Evolutionary conservation across 805 yeast genomes (phyloP), one percentile per base, ranked within the genome.

Genomic region (Teunomyces tritomae): DNA sequence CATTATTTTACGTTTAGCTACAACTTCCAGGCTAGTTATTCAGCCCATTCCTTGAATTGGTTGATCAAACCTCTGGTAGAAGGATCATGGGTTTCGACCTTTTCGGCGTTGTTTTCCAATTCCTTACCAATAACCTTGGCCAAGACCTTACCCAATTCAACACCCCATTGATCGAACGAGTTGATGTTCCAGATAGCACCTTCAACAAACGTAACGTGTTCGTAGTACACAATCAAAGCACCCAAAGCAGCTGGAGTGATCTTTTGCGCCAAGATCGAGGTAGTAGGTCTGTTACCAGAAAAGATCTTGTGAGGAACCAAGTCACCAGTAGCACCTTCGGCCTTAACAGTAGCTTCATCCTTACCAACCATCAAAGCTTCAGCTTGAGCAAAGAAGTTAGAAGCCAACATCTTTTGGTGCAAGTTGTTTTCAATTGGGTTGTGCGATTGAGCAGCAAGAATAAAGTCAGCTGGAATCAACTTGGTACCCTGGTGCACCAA

Each of bases 81-180:
- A 34, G 85, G 84, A 68, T 94, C 99, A 71, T 94, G 99, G 51
- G 82, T 65, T 30, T 74, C 66, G 47, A 87, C 83, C 49, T 58
- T 56, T 47, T 74, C 70, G 40, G 68, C 64, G 28, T 73, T 61
- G 64, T 78, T 81, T 59, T 87, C 87, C 65, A 94, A 83, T 76
- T 94, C 97, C 61, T 80, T 80, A 62, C 95, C 92, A 64, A 94
- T 92, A 50, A 80, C 94, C 84, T 94, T 94, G 66, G 99, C 99
- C 67, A 94, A 83, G 46, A 87, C 95, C 78, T 94, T 94, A 70
- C 99, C 99, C 62, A 94, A 87, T 78, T 94, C 99, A 63, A 94
- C 99, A 74, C 99, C 99, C 96, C 98, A 94, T 79, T 94, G 99
- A 78, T 94, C 99, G 68, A 89, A 94, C 14, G 98, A 92, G 84